Base-by-base conservation (phyloP, 257 asterid genomes). In the Solanum paucissectum region DNA sequence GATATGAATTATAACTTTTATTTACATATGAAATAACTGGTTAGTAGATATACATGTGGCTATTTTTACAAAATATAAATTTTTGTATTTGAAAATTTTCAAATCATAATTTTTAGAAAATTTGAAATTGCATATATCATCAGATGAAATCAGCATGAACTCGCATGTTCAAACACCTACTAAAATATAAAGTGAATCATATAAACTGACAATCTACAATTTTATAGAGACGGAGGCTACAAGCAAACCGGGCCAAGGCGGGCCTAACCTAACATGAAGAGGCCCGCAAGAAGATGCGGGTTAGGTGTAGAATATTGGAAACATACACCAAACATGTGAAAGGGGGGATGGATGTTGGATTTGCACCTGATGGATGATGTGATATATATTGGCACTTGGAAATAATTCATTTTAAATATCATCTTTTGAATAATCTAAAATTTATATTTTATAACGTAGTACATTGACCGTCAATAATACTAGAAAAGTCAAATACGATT, bases 31-130 rank as follows among this genome's bases (percentile, higher is more conserved):
- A 6, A 52, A 52, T 16, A 52, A 6, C 6, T 52, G 0, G 4
- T 18, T 52, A 52, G 0, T 16, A 52, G 1, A 12, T 46, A 46
- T 0, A 46, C 4, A 46, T 12, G 0, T 46, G 0, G 6, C 18
- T 52, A 1, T 52, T 52, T 52, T 52, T 16, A 1, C 0, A 52
- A 52, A 52, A 6, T 52, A 6, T 52, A 52, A 52, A 52, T 0
- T 55, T 55, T 18, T 18, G 0, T 55, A 55, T 18, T 49, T 49
- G 0, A 49, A 7, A 33, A 33, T 33, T 33, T 4, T 33, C 32
- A 33, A 33, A 33, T 33, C 34, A 33, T 33, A 5, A 33, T 3
- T 33, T 33, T 33, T 33, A 0, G 3, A 33, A 0, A 33, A 33
- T 29, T 33, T 33, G 34, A 33, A 3, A 33, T 33, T 3, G 32